Conservation (phyloP, 257 asterid species). For the Nicotiana paniculata region DNA sequence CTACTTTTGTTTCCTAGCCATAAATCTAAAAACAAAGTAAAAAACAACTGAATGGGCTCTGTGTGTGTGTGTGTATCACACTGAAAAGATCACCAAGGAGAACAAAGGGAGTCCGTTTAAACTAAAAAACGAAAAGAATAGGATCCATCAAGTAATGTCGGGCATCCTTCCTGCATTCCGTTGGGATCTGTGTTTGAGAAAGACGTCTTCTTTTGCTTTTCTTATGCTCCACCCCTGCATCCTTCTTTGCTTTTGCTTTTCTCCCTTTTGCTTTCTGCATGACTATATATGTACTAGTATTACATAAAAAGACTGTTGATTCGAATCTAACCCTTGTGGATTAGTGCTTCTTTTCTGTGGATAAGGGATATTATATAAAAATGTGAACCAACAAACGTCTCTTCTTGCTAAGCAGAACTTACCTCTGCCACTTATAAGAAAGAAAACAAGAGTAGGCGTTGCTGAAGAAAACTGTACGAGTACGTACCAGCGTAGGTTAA, state of each 20-base stretch:
- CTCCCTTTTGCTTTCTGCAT: slow-evolving; percentile 15
- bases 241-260: slow-evolving; percentile 15
- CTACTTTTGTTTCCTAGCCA: slow-evolving; percentile 53
- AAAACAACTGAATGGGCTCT: slow-evolving; percentile 21
- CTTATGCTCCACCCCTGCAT: slow-evolving; percentile 7
- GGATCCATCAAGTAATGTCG: slow-evolving; percentile 79
- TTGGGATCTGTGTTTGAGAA: slow-evolving; percentile 93
- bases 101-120: slow-evolving; percentile 42
- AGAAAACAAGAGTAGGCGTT: too few species aligned
- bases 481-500: neutral
- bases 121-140: slow-evolving; percentile 82
- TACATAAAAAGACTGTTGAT: neutral
- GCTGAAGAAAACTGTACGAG: neutral
- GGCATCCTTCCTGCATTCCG: slow-evolving; percentile 75
- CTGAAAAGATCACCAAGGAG: slow-evolving; percentile 51
- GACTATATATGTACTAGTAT: neutral
- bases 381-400: neutral
- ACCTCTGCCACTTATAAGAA: too few species aligned
- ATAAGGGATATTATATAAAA: too few species aligned
- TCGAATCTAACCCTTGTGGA: neutral
- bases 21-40: slow-evolving; percentile 29
- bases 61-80: slow-evolving; percentile 24
- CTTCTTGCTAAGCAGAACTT: neutral
- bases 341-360: neutral
- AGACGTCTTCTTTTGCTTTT: slow-evolving; percentile 83